Evolutionary conservation across 2,329 filamentous ascomycete species (phyloP).

Genomic region (Ascochyta koolunga): DNA sequence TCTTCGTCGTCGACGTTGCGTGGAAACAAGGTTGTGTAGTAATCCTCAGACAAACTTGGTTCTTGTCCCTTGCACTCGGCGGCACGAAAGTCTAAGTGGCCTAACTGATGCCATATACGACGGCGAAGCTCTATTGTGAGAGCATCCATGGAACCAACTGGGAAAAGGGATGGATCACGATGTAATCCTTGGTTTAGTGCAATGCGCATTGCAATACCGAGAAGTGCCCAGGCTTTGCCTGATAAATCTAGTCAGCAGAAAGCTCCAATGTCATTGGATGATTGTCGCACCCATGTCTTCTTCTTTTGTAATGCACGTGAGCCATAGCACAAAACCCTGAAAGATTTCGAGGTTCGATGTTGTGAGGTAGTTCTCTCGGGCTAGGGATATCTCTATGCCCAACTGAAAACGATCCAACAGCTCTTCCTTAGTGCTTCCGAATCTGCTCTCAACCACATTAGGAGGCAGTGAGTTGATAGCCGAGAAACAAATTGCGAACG

Average conservation of each 20-base stretch:
- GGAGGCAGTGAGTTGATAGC: conserved; percentile 44
- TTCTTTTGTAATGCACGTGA: conserved; percentile 47
- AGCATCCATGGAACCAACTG: conserved; percentile 44
- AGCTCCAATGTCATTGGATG: too few relatives aligned
- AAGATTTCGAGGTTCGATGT: conserved; percentile 47
- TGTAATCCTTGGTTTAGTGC: conserved; percentile 48
- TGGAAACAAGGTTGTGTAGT: conserved; percentile 47
- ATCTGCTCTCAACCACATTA: conserved; percentile 37
- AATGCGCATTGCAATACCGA: conserved; percentile 46
- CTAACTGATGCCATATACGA: conserved; percentile 47
- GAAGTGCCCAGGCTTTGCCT: conserved; percentile 48
- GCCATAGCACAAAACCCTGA: conserved; percentile 46
- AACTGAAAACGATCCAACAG: conserved; percentile 42
- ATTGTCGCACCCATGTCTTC: conserved; percentile 46
- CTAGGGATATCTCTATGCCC: conserved; percentile 45
- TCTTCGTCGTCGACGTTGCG: conserved; percentile 49
- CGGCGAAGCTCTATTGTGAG: conserved; percentile 47
- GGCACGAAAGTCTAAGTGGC: conserved; percentile 47
- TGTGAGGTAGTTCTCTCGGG: conserved; percentile 46
- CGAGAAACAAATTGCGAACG: conserved; percentile 46
- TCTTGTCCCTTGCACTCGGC: conserved; percentile 50
- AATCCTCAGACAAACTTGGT: conserved; percentile 45
- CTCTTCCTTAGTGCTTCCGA: conserved; percentile 41
- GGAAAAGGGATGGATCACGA: conserved; percentile 47
- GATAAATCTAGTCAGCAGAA: not conserved